These are phyloP conservation scores for Rosa chinensis DNA, from an alignment of 306 rosid genomes.

Conservation along the genomic window DNA sequence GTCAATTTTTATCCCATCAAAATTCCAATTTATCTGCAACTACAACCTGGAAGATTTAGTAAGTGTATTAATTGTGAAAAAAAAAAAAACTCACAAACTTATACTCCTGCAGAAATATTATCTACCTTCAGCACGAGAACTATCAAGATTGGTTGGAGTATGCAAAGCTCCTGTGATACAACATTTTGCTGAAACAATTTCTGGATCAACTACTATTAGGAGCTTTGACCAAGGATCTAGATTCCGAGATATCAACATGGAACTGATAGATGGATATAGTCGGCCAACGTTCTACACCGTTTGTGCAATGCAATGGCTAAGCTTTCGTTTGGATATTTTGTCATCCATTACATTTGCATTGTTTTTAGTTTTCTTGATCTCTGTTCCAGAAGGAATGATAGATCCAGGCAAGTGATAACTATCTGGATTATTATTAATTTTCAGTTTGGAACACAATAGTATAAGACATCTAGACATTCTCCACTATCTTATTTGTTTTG, in stretches of 20 bases:
- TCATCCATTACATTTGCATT: slow-evolving; percentile 54
- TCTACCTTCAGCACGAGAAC: slow-evolving; percentile 65
- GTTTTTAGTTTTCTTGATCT: slow-evolving; percentile 56
- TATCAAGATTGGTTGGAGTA: slow-evolving; percentile 73
- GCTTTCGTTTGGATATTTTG: slow-evolving; percentile 61
- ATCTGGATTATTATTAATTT: background rate
- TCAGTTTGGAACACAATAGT: background rate
- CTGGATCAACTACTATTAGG: slow-evolving; percentile 76
- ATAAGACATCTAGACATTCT: background rate
- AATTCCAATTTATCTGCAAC: background rate
- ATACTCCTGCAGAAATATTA: slow-evolving; percentile 61
- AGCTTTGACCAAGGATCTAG: slow-evolving; percentile 70
- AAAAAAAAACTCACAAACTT: slow-evolving; percentile 6
- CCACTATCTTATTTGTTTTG: background rate
- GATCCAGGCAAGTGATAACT: slow-evolving; percentile 47
- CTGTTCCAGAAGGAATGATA: slow-evolving; percentile 53
- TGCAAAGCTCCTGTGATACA: slow-evolving; percentile 93
- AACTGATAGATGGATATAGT: slow-evolving; percentile 52
- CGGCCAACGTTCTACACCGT: slow-evolving; percentile 52
- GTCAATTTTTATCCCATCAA: background rate
- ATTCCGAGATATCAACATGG: slow-evolving; percentile 57
- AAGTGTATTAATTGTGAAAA: background rate
- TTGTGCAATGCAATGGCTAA: slow-evolving; percentile 64
- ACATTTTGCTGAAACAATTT: slow-evolving; percentile 78
- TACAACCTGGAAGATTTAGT: background rate